Percentiles rank a stretch among this genome's conserved stretches.
Conservation (phyloP, 352 stramenopile species). For the Globisporangium paroecandrum region DNA sequence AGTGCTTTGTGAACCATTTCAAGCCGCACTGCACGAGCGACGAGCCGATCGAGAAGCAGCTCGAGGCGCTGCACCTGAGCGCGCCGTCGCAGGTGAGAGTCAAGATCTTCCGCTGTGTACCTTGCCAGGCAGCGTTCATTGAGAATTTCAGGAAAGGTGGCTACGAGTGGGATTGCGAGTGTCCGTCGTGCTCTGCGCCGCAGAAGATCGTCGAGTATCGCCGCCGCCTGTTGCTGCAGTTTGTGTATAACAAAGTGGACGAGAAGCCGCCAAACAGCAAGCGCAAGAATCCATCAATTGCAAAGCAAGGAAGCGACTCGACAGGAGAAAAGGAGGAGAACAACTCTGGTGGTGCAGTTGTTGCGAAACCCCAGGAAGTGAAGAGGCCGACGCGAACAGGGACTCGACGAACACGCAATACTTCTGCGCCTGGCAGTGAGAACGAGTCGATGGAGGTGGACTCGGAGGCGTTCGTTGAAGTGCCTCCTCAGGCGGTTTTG, state of each 20-base stretch:
- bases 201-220: constrained; percentile 34
- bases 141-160: constrained; percentile 37
- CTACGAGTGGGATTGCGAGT: constrained; percentile 37
- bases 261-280: constrained; percentile 9
- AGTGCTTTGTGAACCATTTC: constrained; percentile 38
- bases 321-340: background rate
- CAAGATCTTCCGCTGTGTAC: constrained; percentile 41
- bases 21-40: constrained; percentile 24
- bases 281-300: background rate
- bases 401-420: constrained; percentile 4
- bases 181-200: constrained; percentile 33
- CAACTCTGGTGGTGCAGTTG: background rate
- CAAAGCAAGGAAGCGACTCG: background rate
- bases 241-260: constrained; percentile 35
- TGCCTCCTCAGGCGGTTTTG: background rate
- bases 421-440: background rate
- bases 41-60: constrained; percentile 30
- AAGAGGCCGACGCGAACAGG: background rate
- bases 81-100: constrained; percentile 21
- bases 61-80: constrained; percentile 27
- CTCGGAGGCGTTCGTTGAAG: background rate
- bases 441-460: constrained; percentile 10
- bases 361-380: background rate
- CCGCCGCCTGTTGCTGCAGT: constrained; percentile 36
- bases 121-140: constrained; percentile 40